phyloP scores from a whole-genome alignment of 2,329 filamentous ascomycete species.

The Albifimbria verrucaria region DNA sequence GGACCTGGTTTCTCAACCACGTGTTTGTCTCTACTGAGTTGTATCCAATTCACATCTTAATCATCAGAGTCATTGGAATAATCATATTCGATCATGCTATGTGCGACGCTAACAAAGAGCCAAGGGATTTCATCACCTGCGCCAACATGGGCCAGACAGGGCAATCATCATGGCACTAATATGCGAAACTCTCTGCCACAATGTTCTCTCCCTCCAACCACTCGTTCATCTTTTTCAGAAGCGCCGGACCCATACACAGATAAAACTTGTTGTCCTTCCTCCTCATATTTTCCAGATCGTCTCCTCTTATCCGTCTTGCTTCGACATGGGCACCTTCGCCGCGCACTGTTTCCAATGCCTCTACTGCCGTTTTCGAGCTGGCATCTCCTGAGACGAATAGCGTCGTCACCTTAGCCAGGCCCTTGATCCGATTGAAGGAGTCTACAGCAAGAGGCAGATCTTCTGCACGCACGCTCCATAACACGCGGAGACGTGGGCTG shows the following conservation, averaged over 20 bases:
- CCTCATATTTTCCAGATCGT: slow-evolving; percentile 39
- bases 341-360: slow-evolving; percentile 30
- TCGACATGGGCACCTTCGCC: slow-evolving; percentile 31
- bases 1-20: too few species aligned
- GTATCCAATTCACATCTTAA: too few species aligned
- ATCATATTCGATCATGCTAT: too few species aligned
- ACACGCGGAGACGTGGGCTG: slow-evolving; percentile 31
- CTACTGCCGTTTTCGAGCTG: slow-evolving; percentile 22
- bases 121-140: too few species aligned
- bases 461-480: slow-evolving; percentile 64
- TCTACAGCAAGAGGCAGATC: slow-evolving; percentile 64
- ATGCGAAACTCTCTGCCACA: slow-evolving; percentile 59
- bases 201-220: slow-evolving; percentile 56
- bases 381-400: slow-evolving; percentile 62
- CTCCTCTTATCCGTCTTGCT: slow-evolving; percentile 33
- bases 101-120: too few species aligned
- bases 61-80: too few species aligned
- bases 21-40: too few species aligned
- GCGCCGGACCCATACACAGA: slow-evolving; percentile 43
- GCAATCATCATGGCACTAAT: too few species aligned
- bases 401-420: slow-evolving; percentile 48
- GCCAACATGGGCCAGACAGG: too few species aligned
- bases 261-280: slow-evolving; percentile 45
- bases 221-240: slow-evolving; percentile 37
- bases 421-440: slow-evolving; percentile 48